phyloP scores from a whole-genome alignment of 148 eudicot species.

The Camellia lanceoleosa region DNA sequence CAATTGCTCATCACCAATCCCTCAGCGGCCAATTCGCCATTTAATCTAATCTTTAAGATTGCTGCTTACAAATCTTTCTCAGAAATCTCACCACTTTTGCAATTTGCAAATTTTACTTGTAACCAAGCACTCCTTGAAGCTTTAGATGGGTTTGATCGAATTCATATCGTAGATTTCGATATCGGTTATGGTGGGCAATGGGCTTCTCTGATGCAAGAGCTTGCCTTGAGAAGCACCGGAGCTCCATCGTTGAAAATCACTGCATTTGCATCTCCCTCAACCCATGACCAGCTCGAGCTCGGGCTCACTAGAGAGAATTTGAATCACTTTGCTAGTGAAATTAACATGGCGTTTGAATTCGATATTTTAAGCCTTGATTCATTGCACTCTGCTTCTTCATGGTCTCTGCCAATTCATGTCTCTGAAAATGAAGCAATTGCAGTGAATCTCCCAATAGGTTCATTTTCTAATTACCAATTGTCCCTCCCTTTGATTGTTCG shows the following conservation, averaged over 20 bases:
- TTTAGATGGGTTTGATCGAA: conserved; percentile 55
- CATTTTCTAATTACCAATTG: conserved; percentile 45
- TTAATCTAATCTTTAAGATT: conserved; percentile 72
- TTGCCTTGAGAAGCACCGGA: conserved; percentile 57
- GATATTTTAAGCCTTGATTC: conserved; percentile 61
- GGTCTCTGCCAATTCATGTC: conserved; percentile 47
- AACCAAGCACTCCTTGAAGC: conserved; percentile 82
- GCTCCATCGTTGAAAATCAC: conserved; percentile 65
- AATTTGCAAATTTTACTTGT: conserved; percentile 78
- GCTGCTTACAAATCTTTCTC: conserved; percentile 84
- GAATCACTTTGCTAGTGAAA: conserved; percentile 71
- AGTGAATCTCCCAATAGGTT: conserved; percentile 69
- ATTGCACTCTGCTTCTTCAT: conserved; percentile 47
- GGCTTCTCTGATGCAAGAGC: conserved; percentile 95
- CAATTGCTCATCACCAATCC: conserved; percentile 47
- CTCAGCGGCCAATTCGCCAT: conserved; percentile 38
- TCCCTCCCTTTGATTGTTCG: conserved; percentile 55
- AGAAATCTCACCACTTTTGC: conserved; percentile 75
- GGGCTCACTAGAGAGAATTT: conserved; percentile 68
- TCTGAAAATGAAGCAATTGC: conserved; percentile 72
- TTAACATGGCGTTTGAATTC: conserved; percentile 66
- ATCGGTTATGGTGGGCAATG: conserved; percentile 94
- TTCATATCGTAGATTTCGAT: conserved; percentile 84
- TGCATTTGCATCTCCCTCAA: conserved; percentile 58
- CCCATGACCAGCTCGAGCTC: conserved; percentile 64